Evolutionary conservation across 306 rosid species (phyloP), one percentile per base, ranked within the genome.

Genomic region (Arachis stenosperma): DNA sequence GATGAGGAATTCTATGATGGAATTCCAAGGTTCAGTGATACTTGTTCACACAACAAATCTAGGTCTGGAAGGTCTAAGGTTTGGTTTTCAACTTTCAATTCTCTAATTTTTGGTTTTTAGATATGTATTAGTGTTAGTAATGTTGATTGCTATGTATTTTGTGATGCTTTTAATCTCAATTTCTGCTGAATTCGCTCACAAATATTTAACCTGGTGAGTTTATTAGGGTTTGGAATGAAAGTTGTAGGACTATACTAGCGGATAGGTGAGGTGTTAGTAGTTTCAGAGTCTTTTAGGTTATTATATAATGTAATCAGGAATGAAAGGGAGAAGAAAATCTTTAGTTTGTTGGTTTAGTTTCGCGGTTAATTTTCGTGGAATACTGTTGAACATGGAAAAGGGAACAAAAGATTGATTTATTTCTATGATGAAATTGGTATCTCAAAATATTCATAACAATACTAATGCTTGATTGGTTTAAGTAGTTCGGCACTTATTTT

Each of bases 1-100:
- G 84, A 83, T 5, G 88, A 88, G 8, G 85, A 77, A 8, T 87
- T 91, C 71, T 89, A 89, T 51, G 97, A 91, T 30, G 97, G 97
- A 47, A 89, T 91, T 71, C 97, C 97, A 7, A 83, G 82, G 33
- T 91, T 77, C 57, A 3, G 65, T 12, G 82, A 58, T 27, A 61
- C 81, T 37, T 71, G 71, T 15, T 60, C 82, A 3, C 83, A 53
- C 30, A 88, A 53, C 37, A 88, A 90, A 66, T 71, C 89, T 27
- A 60, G 88, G 62, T 81, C 89, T 7, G 61, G 78, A 13, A 63
- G 81, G 77, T 77, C 92, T 87, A 1, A 87, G 85, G 91, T 89
- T 89, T 58, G 9, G 67, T 84, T 62, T 42, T 8, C 14, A 1
- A n/a, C 6, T 52, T 52, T 4, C 13, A 17, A 8, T 36, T 44